Evolutionary conservation across 495 filamentous ascomycete genomes (phyloP), one percentile per base, ranked within the genome.

Genomic region (Xylaria intraflava): DNA sequence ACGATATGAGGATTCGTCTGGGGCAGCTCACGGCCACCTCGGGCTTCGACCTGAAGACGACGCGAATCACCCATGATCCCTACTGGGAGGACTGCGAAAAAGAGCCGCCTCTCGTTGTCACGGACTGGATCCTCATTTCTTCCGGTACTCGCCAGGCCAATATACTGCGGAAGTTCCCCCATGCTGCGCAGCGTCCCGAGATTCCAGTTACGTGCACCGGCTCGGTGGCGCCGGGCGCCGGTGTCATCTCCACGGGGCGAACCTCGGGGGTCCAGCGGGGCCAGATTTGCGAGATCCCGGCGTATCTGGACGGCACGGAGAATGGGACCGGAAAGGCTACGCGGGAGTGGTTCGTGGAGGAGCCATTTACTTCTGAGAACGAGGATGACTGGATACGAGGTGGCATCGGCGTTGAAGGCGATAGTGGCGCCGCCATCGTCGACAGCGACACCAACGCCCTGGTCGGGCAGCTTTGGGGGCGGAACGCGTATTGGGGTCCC

Each of bases 321-420:
- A 67, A 63, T 19, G 57, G 58, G 12, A 67, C 65, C 0, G 65
- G 62, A n/a, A 65, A 61, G 22, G 62, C 65, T 10, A 61, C 65
- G 36, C 62, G 62, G 2, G 65, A 67, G 53, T 67, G 65, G 65
- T 67, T 63, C 27, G 49, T 67, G 41, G 65, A 67, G 46, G 65
- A 67, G 38, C 62, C 65, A 5, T 36, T 49, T 17, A 54, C 58
- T 8, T 53, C 56, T 19, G 60, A 67, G 26, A 43, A 67, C 27
- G 67, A 69, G 29, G 57, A 68, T n/a, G 52, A 39, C 2, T 70
- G 67, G 67, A 64, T 70, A 11, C 49, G 59, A 39, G 65, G 67
- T 14, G 67, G 67, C 14, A 68, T 70, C 27, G 67, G 67, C 16
- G 61, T 70, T 17, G 65, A 68, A 46, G 67, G 67, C 14, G 67